A percentile compares a stretch with the other conserved stretches of the same genome.
phyloP scores from a whole-genome alignment of 345 rosid genomes.

The Eucalyptus paniculata region DNA sequence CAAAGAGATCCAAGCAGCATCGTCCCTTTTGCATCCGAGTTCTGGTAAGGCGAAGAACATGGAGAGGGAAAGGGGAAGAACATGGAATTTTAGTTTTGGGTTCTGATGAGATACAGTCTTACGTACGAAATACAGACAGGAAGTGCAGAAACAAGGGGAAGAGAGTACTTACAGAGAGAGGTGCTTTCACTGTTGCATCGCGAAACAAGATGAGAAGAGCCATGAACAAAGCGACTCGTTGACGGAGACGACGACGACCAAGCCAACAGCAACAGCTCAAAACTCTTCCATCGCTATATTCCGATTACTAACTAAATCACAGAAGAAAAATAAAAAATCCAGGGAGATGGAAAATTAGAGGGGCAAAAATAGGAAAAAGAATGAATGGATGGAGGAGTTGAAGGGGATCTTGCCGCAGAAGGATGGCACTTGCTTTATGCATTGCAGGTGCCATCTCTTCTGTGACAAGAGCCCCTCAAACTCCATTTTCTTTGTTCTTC shows the following conservation, averaged over 20 bases:
- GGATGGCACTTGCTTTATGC: constrained; percentile 17
- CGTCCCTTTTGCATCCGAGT: neutral
- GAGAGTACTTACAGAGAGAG: neutral
- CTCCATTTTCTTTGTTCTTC: neutral
- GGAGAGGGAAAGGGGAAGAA: neutral
- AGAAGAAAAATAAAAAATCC: neutral
- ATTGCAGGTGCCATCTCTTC: neutral
- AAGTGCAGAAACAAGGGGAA: neutral
- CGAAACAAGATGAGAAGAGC: neutral
- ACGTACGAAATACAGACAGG: neutral
- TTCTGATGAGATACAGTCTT: neutral
- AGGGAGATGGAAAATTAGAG: neutral
- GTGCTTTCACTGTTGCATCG: neutral
- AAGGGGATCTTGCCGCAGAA: constrained; percentile 19
- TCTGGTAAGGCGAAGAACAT: neutral
- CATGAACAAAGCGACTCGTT: neutral
- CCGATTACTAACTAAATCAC: neutral
- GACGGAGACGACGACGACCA: neutral
- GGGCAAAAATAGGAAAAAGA: neutral
- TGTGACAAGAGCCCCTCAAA: constrained; percentile 5
- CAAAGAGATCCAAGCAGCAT: neutral
- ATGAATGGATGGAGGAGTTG: neutral
- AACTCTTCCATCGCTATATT: neutral
- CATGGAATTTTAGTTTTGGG: neutral
- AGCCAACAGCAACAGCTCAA: neutral